A percentile compares a stretch with the other conserved stretches of the same genome.
These are phyloP conservation scores for Thraustochytrium sp. DNA, from an alignment of 352 stramenopile genomes.

Conservation along the genomic window DNA sequence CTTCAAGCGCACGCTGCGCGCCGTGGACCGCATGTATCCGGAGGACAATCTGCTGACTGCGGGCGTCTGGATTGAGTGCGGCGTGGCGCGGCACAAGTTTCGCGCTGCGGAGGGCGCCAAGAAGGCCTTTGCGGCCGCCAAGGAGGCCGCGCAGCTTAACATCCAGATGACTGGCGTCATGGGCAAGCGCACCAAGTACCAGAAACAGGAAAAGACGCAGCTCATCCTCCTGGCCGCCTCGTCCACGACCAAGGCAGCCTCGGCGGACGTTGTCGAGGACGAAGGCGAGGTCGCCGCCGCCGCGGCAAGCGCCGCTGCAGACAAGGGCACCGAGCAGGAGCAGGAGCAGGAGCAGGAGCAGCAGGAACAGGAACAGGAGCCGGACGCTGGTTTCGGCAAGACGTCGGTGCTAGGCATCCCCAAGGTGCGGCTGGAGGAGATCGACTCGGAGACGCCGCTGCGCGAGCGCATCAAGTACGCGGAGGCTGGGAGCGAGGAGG, in stretches of 20 bases:
- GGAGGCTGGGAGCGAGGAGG: slow-evolving; percentile 59
- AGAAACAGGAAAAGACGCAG: slow-evolving; percentile 80
- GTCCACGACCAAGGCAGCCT: slow-evolving; percentile 28
- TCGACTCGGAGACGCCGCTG: slow-evolving; percentile 76
- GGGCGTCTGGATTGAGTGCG: slow-evolving; percentile 81
- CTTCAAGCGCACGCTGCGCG: slow-evolving; percentile 30
- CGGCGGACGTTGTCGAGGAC: slow-evolving; percentile 54
- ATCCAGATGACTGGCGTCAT: slow-evolving; percentile 81
- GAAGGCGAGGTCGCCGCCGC: slow-evolving; percentile 53
- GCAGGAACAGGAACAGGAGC: neutral
- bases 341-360: neutral
- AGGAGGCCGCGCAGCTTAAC: slow-evolving; percentile 68
- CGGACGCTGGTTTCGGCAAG: neutral
- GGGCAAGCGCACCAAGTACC: slow-evolving; percentile 90
- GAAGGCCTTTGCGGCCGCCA: slow-evolving; percentile 72
- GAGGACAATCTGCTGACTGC: slow-evolving; percentile 54
- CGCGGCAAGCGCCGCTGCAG: neutral
- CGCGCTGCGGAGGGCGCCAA: slow-evolving; percentile 80
- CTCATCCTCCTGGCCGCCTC: slow-evolving; percentile 59
- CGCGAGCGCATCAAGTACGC: slow-evolving; percentile 83
- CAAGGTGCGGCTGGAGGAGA: slow-evolving; percentile 75
- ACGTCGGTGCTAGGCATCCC: slow-evolving; percentile 52
- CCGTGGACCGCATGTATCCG: slow-evolving; percentile 25
- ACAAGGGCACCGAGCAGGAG: neutral
- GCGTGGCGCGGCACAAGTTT: slow-evolving; percentile 83